Conservation (phyloP, 768 basidiomycete genomes). For the Termitomyces sp. region DNA sequence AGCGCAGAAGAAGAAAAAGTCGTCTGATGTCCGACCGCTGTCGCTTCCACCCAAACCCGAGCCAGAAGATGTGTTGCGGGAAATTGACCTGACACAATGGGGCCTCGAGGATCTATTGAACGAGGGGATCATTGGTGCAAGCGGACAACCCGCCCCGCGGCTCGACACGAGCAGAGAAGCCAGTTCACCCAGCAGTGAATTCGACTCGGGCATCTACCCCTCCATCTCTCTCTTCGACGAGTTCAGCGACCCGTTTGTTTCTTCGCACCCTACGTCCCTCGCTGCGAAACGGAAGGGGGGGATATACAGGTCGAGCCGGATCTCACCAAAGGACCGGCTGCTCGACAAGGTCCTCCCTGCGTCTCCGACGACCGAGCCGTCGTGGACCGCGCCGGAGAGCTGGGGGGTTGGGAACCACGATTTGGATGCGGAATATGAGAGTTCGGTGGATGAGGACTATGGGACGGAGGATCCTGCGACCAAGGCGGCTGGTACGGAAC, state of each 20-base stretch:
- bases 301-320: conserved; percentile 29
- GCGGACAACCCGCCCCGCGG: conserved; percentile 5
- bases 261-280: conserved; percentile 23
- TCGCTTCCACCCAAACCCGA: conserved; percentile 23
- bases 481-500: conserved; percentile 4
- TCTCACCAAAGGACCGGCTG: conserved; percentile 45
- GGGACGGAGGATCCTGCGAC: conserved; percentile 1
- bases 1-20: conserved; percentile 23
- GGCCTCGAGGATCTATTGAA: background rate
- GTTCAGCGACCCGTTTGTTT: conserved; percentile 41
- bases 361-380: conserved; percentile 8
- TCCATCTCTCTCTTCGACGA: conserved; percentile 22
- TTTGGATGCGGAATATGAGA: conserved; percentile 27
- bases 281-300: conserved; percentile 23
- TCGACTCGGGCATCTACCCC: conserved; percentile 30
- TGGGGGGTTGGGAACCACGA: conserved; percentile 65
- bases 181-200: conserved; percentile 39
- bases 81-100: conserved; percentile 1
- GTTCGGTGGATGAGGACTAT: conserved; percentile 22
- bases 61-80: conserved; percentile 12
- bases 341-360: conserved; percentile 5
- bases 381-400: conserved; percentile 72
- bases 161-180: conserved; percentile 18
- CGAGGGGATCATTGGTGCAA: conserved; percentile 75
- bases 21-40: conserved; percentile 24